A percentile compares a stretch with the other conserved stretches of the same genome.
phyloP scores from a whole-genome alignment of 1,284 basidiomycete genomes.

The Sporisorium exsertum region DNA sequence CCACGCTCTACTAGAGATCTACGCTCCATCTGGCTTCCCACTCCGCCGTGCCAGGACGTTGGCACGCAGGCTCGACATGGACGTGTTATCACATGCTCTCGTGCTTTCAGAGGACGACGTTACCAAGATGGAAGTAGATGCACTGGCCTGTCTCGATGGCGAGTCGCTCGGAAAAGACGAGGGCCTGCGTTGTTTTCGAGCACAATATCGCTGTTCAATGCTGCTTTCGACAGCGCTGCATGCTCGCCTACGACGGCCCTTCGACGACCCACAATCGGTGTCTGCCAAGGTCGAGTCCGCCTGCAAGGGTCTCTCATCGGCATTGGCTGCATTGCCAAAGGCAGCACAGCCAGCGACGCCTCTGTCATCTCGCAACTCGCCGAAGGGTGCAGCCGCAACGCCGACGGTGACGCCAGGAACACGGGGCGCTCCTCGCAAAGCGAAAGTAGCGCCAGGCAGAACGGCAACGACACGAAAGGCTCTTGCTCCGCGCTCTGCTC shows the following conservation, averaged over 20 bases:
- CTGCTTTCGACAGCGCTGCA: slow-evolving; percentile 30
- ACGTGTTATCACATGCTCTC: slow-evolving; percentile 34
- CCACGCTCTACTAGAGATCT: slow-evolving; percentile 25
- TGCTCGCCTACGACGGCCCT: slow-evolving; percentile 32
- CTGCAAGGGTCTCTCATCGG: slow-evolving; percentile 30
- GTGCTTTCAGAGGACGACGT: slow-evolving; percentile 20
- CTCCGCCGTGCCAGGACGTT: slow-evolving; percentile 48
- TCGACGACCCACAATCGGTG: slow-evolving; percentile 21
- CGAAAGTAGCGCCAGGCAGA: slow-evolving; percentile 4
- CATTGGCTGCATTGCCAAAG: slow-evolving; percentile 2
- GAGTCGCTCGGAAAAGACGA: slow-evolving; percentile 16
- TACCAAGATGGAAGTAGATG: slow-evolving; percentile 18
- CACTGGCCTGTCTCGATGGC: slow-evolving; percentile 24
- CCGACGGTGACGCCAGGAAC: slow-evolving; percentile 13
- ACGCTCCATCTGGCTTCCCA: slow-evolving; percentile 26
- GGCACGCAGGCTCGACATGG: slow-evolving; percentile 42
- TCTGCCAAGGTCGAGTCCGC: slow-evolving; percentile 30
- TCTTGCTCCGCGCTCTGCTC: slow-evolving; percentile 25
- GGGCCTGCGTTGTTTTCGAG: slow-evolving; percentile 23
- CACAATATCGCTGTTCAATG: slow-evolving; percentile 45
- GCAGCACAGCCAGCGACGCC: slow-evolving; percentile 6
- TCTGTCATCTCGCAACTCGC: slow-evolving; percentile 15
- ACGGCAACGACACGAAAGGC: slow-evolving; percentile 16
- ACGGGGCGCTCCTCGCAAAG: slow-evolving; percentile 14
- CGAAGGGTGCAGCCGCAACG: slow-evolving; percentile 7